Conservation (phyloP, 176 grass and related monocot genomes). For the Oryza australiensis region DNA sequence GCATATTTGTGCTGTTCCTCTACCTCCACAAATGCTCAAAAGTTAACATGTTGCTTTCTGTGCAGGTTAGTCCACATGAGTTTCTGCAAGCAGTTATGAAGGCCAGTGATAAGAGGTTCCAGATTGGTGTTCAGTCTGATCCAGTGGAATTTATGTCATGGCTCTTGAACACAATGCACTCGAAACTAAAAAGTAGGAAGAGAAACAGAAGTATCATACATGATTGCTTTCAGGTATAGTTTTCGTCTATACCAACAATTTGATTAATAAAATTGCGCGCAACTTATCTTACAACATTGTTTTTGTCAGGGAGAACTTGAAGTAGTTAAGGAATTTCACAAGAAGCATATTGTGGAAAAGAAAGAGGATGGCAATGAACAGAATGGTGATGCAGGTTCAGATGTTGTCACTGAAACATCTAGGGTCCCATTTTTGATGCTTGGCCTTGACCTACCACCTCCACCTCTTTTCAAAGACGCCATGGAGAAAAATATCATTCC, state of each 20-base stretch:
- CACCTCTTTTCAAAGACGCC: constrained; percentile 97
- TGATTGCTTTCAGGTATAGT: constrained; percentile 90
- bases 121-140: constrained; percentile 97
- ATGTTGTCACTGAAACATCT: constrained; percentile 67
- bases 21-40: neutral
- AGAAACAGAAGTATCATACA: constrained; percentile 92
- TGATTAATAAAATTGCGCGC: neutral
- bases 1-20: constrained; percentile 10
- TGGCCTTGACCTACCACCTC: constrained; percentile 90
- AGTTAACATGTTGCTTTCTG: constrained; percentile 27
- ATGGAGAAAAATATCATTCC: constrained; percentile 99
- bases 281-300: constrained; percentile 26
- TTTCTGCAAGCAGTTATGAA: constrained; percentile 99
- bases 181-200: constrained; percentile 74
- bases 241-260: constrained; percentile 19
- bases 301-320: constrained; percentile 83
- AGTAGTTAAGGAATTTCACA: constrained; percentile 90
- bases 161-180: constrained; percentile 89
- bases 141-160: constrained; percentile 97
- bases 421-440: constrained; percentile 92
- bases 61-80: constrained; percentile 97
- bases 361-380: constrained; percentile 57
- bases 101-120: constrained; percentile 82
- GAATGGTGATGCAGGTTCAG: constrained; percentile 46
- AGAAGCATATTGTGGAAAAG: constrained; percentile 55